These are phyloP conservation scores for Trichoderma koningii DNA, from an alignment of 2,329 filamentous ascomycete species.

Conservation along the genomic window DNA sequence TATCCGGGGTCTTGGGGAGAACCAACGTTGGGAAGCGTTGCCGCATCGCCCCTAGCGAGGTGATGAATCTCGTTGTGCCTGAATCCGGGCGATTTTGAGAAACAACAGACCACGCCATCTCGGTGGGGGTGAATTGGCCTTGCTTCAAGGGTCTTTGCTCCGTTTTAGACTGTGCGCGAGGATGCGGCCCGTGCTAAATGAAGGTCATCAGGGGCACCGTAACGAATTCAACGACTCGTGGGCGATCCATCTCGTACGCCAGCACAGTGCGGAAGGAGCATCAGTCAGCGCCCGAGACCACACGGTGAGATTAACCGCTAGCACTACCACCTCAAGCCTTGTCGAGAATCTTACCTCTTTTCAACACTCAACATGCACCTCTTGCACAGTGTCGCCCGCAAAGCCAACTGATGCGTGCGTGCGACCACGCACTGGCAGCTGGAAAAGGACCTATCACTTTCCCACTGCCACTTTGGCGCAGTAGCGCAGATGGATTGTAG, in stretches of 20 bases:
- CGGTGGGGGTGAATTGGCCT: not conserved
- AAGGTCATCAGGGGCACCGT: slow-evolving; percentile 2
- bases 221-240: not conserved
- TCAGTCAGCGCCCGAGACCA: too few relatives aligned
- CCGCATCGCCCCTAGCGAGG: slow-evolving; percentile 22
- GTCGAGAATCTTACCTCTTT: too few relatives aligned
- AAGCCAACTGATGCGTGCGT: too few relatives aligned
- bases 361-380: too few relatives aligned
- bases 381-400: too few relatives aligned
- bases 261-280: too few relatives aligned
- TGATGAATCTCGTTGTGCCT: slow-evolving; percentile 22
- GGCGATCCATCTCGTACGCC: too few relatives aligned
- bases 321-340: too few relatives aligned
- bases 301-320: too few relatives aligned
- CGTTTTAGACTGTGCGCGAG: slow-evolving; percentile 21
- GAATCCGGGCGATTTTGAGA: slow-evolving; percentile 19
- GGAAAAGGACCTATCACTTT: slow-evolving; percentile 1
- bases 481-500: slow-evolving; percentile 8
- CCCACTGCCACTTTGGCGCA: slow-evolving; percentile 11
- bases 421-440: not conserved
- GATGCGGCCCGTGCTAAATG: slow-evolving; percentile 19
- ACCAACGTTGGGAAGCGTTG: not conserved
- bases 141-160: slow-evolving; percentile 1
- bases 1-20: slow-evolving; percentile 22
- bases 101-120: slow-evolving; percentile 7